Conservation (phyloP, 495 filamentous ascomycete species). For the Aspergillus campestris region DNA sequence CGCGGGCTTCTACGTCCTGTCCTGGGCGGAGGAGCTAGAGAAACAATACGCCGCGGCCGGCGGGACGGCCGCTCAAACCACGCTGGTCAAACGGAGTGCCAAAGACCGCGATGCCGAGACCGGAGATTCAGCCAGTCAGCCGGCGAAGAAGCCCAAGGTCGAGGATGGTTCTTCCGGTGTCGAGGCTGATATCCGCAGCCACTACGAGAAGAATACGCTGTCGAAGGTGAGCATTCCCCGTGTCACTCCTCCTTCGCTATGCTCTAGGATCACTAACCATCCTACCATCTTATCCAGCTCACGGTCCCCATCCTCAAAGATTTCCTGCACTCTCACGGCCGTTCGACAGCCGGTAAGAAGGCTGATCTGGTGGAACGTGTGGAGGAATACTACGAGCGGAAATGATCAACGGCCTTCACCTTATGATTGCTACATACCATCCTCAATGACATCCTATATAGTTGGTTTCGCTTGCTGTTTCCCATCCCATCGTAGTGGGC, state of each 20-base stretch:
- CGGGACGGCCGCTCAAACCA: constrained; percentile 26
- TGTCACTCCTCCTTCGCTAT: too few relatives aligned
- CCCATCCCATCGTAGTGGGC: too few relatives aligned
- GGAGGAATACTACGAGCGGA: constrained; percentile 65
- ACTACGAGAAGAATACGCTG: constrained; percentile 51
- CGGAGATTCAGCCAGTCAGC: constrained; percentile 18
- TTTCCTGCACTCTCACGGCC: constrained; percentile 53
- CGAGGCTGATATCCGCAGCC: constrained; percentile 52
- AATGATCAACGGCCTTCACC: constrained; percentile 10
- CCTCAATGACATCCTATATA: too few relatives aligned
- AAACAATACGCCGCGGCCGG: constrained; percentile 34
- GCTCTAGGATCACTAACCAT: too few relatives aligned
- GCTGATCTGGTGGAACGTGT: constrained; percentile 69
- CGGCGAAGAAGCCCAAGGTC: constrained; percentile 44
- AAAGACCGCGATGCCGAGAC: constrained; percentile 22
- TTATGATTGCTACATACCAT: too few relatives aligned
- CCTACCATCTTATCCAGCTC: constrained; percentile 7
- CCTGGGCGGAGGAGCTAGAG: constrained; percentile 66
- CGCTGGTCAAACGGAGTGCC: constrained; percentile 38
- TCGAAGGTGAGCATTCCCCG: constrained; percentile 40
- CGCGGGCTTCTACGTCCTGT: constrained; percentile 64
- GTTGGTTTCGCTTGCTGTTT: too few relatives aligned
- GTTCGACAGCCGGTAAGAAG: constrained; percentile 63
- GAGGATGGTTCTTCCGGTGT: constrained; percentile 32
- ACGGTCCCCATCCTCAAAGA: constrained; percentile 57